Base-by-base conservation (phyloP, 2,329 filamentous ascomycete species). In the Penicillium sp. region DNA sequence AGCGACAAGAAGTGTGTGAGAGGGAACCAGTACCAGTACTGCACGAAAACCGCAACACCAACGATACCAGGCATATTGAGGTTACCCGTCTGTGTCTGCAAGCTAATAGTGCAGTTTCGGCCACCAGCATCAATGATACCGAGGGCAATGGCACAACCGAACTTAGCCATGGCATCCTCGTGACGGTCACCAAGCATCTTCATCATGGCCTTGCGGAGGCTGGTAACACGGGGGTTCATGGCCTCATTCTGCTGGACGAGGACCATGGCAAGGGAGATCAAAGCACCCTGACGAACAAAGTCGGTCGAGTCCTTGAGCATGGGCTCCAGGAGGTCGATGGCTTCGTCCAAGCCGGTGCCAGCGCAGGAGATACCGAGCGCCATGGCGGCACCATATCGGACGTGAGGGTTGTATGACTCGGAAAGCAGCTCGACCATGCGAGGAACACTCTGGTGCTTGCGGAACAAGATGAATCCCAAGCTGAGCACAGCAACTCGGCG, bases 11-110 rank as follows among this genome's bases (percentile, higher is more conserved):
- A 99, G 78, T 99, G 94, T 31, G 94, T 96, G 69, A 97, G 89
- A 59, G 94, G 94, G 85, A 99, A 99, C 94, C 94, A 99, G 81
- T 99, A 99, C 94, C 94, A 99, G 81, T 99, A 99, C 75, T 99
- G 94, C 9, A 93, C 96, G 78, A 99, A 99, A 54, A 99, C 90
- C 29, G 92, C 93, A 87, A 96, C 96, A 66, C 94, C 95, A 19
- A 99, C 93, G 65, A 99, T 96, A 61, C 91, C 95, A 19, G 93
- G 87, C 93, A 99, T 97, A 82, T 99, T 97, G 65, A 99, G 86
- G 73, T 97, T 99, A 63, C 95, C 95, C 0, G 93, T 97, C 78
- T 96, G 94, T 1, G 94, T 99, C 76, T 99, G 94, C 40, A 99
- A 84, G 31, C 93, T 93, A 67, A 99, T 97, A 19, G 94, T 97